Conservation (phyloP, 2,329 filamentous ascomycete species). For the Calonectria hawksworthii region DNA sequence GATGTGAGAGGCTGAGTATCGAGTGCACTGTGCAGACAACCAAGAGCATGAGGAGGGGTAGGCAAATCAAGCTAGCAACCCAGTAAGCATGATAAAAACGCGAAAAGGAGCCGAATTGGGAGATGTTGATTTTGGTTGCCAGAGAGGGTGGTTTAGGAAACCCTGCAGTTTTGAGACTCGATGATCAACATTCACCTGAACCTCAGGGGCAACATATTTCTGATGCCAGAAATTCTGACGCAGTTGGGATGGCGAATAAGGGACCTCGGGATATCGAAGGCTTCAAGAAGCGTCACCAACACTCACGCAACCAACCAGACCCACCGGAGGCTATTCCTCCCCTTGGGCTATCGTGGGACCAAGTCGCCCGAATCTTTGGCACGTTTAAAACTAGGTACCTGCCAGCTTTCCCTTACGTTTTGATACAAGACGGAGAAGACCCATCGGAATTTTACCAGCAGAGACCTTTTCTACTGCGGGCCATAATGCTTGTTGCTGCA, state of each 20-base stretch:
- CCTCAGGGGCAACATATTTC: not conserved
- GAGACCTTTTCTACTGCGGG: constrained; percentile 56
- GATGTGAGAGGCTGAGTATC: constrained; percentile 46
- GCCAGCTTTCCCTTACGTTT: constrained; percentile 56
- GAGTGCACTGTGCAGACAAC: constrained; percentile 48
- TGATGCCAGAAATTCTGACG: not conserved
- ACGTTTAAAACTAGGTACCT: constrained; percentile 51
- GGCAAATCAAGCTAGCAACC: constrained; percentile 45
- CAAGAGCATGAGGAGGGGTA: constrained; percentile 48
- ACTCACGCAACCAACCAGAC: not conserved
- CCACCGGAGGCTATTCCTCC: constrained; percentile 36
- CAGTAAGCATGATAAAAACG: constrained; percentile 39
- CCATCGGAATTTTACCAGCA: constrained; percentile 48
- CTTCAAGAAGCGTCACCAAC: not conserved
- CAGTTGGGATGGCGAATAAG: not conserved
- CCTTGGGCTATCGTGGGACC: constrained; percentile 56
- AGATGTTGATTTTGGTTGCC: not conserved
- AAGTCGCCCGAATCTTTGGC: constrained; percentile 52
- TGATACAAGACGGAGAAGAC: constrained; percentile 47
- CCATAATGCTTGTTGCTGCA: constrained; percentile 55
- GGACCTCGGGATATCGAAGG: not conserved
- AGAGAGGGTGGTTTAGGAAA: not conserved
- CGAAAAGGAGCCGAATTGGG: not conserved
- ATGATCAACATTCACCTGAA: not conserved
- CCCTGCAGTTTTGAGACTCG: not conserved